Percentiles rank a stretch among this genome's conserved stretches.
Evolutionary conservation across 2,329 filamentous ascomycete species (phyloP).

Genomic region (Periconia digitata): DNA sequence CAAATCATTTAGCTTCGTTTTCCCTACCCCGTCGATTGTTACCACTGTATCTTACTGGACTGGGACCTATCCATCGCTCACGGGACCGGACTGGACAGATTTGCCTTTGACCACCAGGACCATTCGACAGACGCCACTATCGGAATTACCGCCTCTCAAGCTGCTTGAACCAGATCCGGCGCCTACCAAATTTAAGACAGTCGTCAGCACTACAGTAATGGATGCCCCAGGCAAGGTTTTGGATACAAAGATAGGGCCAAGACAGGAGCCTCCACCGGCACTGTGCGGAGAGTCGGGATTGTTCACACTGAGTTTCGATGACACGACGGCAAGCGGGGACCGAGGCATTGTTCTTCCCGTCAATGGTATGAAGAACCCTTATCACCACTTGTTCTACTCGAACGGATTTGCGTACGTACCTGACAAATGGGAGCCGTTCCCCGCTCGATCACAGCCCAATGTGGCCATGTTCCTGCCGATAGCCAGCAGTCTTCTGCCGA

Average conservation of each 20-base stretch:
- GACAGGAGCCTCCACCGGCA: slow-evolving; percentile 15
- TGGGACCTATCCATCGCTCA: slow-evolving; percentile 29
- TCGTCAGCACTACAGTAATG: slow-evolving; percentile 8
- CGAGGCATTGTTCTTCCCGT: slow-evolving; percentile 41
- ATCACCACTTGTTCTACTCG: slow-evolving; percentile 55
- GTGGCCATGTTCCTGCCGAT: slow-evolving; percentile 52
- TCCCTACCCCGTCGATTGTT: slow-evolving; percentile 29
- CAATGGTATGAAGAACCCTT: slow-evolving; percentile 49
- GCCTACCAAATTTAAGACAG: slow-evolving; percentile 13
- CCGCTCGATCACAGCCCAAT: slow-evolving; percentile 49
- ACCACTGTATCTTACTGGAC: slow-evolving; percentile 39
- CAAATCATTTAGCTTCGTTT: slow-evolving; percentile 26
- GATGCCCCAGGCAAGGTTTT: slow-evolving; percentile 1
- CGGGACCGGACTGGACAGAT: slow-evolving; percentile 25
- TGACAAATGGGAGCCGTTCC: slow-evolving; percentile 47
- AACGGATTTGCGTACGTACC: slow-evolving; percentile 54
- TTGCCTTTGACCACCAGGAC: slow-evolving; percentile 27
- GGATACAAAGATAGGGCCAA: neutral
- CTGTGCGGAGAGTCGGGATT: slow-evolving; percentile 50
- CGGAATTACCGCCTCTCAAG: slow-evolving; percentile 19
- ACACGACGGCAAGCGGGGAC: slow-evolving; percentile 20
- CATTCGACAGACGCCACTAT: slow-evolving; percentile 21
- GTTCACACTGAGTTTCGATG: slow-evolving; percentile 42
- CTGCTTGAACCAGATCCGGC: slow-evolving; percentile 14
- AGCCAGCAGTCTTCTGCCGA: slow-evolving; percentile 24